phyloP scores from a whole-genome alignment of 768 basidiomycete genomes.

The Tricholoma sp. region DNA sequence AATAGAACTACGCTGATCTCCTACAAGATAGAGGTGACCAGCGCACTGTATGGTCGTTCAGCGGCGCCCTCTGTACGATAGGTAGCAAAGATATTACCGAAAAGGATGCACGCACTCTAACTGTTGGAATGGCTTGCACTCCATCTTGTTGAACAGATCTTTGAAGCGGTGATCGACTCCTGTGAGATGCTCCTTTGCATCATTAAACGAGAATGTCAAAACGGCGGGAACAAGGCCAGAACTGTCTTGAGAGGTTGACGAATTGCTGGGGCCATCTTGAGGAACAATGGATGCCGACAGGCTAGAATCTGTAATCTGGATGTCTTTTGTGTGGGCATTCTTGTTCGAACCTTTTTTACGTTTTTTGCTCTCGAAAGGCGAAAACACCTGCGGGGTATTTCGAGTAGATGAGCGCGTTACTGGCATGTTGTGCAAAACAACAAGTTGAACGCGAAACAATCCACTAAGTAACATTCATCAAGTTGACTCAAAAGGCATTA shows the following conservation, averaged over 20 bases:
- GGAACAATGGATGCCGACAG: not conserved
- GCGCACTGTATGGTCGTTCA: constrained; percentile 39
- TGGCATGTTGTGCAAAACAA: constrained; percentile 23
- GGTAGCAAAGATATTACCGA: constrained; percentile 37
- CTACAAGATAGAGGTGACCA: constrained; percentile 70
- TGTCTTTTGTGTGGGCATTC: not conserved
- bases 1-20: constrained; percentile 12
- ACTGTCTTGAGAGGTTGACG: constrained; percentile 10
- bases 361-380: constrained; percentile 10
- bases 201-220: constrained; percentile 72
- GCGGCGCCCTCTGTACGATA: not conserved
- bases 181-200: constrained; percentile 70
- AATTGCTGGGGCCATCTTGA: constrained; percentile 7
- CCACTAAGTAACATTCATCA: too few species aligned
- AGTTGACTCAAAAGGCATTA: too few species aligned
- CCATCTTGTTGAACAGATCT: constrained; percentile 56
- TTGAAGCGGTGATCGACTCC: constrained; percentile 64
- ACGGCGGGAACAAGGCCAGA: constrained; percentile 56
- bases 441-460: not conserved
- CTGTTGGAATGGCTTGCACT: constrained; percentile 73
- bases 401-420: constrained; percentile 28
- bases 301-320: not conserved
- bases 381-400: not conserved
- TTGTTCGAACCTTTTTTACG: constrained; percentile 8
- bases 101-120: constrained; percentile 81